Evolutionary conservation across 1,284 basidiomycete species (phyloP).

Genomic region (Volvariella surrecta): DNA sequence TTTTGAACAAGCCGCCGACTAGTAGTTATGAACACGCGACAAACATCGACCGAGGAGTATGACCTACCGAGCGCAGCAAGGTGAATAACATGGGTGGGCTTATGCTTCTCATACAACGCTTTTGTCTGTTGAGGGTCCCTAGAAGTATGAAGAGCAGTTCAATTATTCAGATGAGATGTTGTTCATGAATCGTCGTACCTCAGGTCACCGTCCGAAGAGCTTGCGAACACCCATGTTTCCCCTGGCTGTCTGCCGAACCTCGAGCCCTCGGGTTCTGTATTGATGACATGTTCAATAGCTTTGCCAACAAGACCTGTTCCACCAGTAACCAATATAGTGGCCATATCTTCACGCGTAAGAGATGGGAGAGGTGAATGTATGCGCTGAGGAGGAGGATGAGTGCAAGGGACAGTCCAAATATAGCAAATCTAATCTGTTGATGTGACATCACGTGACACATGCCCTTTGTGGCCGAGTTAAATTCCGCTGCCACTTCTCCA

Average conservation of each 20-base stretch:
- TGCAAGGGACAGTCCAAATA: too few species aligned
- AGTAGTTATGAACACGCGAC: conserved; percentile 7
- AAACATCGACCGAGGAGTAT: conserved; percentile 3
- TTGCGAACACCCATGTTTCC: conserved; percentile 82
- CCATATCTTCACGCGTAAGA: conserved; percentile 13
- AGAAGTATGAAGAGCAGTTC: conserved; percentile 3
- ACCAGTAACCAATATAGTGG: conserved; percentile 72
- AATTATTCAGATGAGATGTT: neutral
- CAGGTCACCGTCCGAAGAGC: conserved; percentile 70
- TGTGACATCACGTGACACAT: too few species aligned
- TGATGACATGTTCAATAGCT: conserved; percentile 72
- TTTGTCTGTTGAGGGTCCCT: conserved; percentile 60
- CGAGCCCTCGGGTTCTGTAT: conserved; percentile 69
- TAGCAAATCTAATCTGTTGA: too few species aligned
- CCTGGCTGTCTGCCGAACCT: conserved; percentile 65
- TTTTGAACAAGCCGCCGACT: conserved; percentile 88
- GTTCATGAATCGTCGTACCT: conserved; percentile 33
- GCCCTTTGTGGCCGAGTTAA: too few species aligned
- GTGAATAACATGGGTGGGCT: conserved; percentile 89
- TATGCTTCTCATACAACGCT: conserved; percentile 76
- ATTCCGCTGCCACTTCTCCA: too few species aligned
- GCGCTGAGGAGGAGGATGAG: too few species aligned
- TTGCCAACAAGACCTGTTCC: conserved; percentile 82
- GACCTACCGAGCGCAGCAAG: conserved; percentile 73
- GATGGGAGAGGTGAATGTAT: too few species aligned